Base-by-base conservation (phyloP, 2,329 filamentous ascomycete species). In the Trichoderma sp. region DNA sequence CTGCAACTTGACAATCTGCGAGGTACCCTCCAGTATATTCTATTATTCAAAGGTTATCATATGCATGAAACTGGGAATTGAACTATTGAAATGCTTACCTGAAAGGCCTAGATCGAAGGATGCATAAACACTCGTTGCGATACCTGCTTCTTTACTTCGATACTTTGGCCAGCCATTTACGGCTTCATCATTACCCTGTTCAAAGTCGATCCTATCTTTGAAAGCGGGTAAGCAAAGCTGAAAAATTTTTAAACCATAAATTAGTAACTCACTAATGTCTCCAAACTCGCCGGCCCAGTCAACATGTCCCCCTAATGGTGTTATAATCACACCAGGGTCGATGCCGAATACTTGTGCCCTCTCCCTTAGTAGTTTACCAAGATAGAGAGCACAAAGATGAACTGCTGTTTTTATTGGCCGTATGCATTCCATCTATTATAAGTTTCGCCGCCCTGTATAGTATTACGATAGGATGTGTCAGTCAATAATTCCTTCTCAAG, bases 291-390 rank as follows among this genome's bases (percentile, higher is more conserved):
- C n/a, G 19, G 37, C 35, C 27, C n/a, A 53, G 63, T 75, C 72
- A 1, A 76, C 63, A 27, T 76, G 74, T 17, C 52, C 53, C 8
- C 68, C 68, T 1, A 77, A 68, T 19, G 64, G 60, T 1, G 74
- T 76, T 10, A 71, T 19, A 35, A 77, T 76, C 22, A 76, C 71
- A 2, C 78, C 79, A 0, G 79, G 79, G 27, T 80, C 72, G 1
- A 80, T 59, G 29, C 77, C 80, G 57, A 75, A 78, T 1, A 77
- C 72, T 68, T 3, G 78, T 71, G n/a, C 74, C 67, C 75, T 79
- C 58, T 76, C 70, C 1, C 77, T 76, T 2, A 79, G 69, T 0
- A 74, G 2, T 75, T 27, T 25, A 42, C 25, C 34, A 59, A 32
- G 19, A 29, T 59, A 29, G 25, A 29, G 22, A 45, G 39, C 39